Conservation (phyloP, 2,329 filamentous ascomycete species). For the Botrytis elliptica region DNA sequence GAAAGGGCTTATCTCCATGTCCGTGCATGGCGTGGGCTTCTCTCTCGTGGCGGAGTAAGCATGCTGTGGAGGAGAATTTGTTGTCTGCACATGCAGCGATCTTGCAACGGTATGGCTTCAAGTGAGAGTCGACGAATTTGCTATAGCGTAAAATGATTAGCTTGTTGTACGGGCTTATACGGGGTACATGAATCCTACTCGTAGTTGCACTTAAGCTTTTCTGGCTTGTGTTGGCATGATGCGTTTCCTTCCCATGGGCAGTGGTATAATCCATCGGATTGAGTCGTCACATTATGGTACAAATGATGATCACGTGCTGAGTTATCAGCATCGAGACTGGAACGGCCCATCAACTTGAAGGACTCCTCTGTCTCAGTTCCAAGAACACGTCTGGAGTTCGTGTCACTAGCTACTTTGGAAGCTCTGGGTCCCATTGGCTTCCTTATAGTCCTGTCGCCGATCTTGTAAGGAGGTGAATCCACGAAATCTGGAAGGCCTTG, state of each 20-base stretch:
- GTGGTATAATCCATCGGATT: constrained; percentile 81
- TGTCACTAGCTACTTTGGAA: constrained; percentile 37
- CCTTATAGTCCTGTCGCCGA: constrained; percentile 34
- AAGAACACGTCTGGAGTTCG: constrained; percentile 26
- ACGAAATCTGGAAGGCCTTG: constrained; percentile 33
- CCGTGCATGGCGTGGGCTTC: constrained; percentile 96
- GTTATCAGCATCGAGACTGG: constrained; percentile 39
- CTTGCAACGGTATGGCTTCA: constrained; percentile 97
- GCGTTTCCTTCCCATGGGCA: constrained; percentile 79
- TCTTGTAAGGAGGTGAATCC: constrained; percentile 36
- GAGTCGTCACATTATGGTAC: constrained; percentile 63
- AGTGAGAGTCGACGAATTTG: constrained; percentile 95
- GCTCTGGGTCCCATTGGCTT: constrained; percentile 36
- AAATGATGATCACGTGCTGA: constrained; percentile 63
- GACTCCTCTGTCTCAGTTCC: constrained; percentile 37
- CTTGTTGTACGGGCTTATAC: constrained; percentile 19
- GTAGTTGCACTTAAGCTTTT: constrained; percentile 98
- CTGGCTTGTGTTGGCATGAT: constrained; percentile 82
- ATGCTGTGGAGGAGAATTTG: constrained; percentile 92
- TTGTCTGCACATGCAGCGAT: constrained; percentile 77
- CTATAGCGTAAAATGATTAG: constrained; percentile 48
- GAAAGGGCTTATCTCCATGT: constrained; percentile 87
- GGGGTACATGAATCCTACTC: constrained; percentile 64
- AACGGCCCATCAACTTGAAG: constrained; percentile 35
- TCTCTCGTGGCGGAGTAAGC: constrained; percentile 88